These are phyloP conservation scores for Nissolia schottii DNA, from an alignment of 306 rosid genomes.

Conservation along the genomic window DNA sequence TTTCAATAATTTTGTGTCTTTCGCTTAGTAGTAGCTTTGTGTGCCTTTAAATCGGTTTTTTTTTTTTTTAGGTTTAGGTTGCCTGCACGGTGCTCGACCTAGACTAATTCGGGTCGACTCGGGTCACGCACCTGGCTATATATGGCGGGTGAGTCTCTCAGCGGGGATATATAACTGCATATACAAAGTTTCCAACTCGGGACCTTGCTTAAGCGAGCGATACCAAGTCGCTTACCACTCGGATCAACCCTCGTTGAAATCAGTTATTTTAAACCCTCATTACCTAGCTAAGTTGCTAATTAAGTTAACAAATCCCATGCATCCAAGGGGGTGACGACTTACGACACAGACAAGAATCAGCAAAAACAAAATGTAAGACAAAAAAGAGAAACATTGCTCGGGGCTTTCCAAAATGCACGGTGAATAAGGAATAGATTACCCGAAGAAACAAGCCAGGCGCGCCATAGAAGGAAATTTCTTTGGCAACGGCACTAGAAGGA, in stretches of 20 bases:
- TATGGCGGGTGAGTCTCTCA: no score
- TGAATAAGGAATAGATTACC: conserved; percentile 34
- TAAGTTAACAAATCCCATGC: conserved; percentile 1
- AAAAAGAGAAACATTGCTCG: background rate
- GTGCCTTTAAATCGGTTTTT: no score
- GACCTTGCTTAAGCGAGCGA: no score
- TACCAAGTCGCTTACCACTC: no score
- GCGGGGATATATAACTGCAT: no score
- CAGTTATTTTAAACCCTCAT: background rate
- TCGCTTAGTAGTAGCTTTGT: no score
- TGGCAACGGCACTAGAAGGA: conserved; percentile 31
- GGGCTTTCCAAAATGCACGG: conserved; percentile 18
- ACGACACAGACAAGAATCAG: background rate
- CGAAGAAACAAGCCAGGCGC: conserved; percentile 38
- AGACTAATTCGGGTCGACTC: no score
- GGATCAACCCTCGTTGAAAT: background rate
- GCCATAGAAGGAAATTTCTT: conserved; percentile 34
- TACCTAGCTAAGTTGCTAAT: background rate
- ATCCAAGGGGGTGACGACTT: background rate
- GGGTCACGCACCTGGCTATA: no score
- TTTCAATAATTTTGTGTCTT: no score
- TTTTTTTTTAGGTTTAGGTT: no score
- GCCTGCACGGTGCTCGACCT: no score
- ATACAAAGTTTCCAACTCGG: no score
- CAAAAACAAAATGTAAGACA: background rate